Base-by-base conservation (phyloP, 768 basidiomycete species). In the Macrolepiota albuminosa region DNA sequence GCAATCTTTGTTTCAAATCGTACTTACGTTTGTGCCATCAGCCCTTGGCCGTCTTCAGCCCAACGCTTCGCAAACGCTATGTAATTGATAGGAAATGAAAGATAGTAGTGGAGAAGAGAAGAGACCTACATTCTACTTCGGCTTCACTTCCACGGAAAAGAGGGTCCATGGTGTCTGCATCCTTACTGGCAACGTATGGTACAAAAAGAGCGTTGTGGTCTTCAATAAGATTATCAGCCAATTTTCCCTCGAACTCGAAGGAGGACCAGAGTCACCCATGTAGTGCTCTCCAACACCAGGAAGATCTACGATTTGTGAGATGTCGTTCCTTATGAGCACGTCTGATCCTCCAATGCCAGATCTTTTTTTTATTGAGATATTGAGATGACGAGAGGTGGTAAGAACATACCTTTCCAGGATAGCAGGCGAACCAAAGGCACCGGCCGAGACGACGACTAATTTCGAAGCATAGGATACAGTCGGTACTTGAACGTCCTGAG, bases 281-380 rank as follows among this genome's bases (percentile, higher is more conserved):
- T 82, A 84, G 62, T 90, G 82, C 67, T 88, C 86, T 10, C 91
- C 91, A 0, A 95, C 91, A 13, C 86, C 87, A 3, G 88, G 88
- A n/a, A 91, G 79, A 57, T 89, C 84, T 13, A 88, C 77, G 34
- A 83, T 53, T 59, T 77, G 74, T 5, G 71, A 64, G 37, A 93
- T 78, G 6, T 76, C 76, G 56, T 81, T 72, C 33, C 71, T 73
- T 43, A 78, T 66, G 37, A 91, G 72, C 43, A 87, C 63, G 0
- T 71, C 67, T 3, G 68, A 64, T 0, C 80, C 76, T 2, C 91
- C 91, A 58, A 95, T 86, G 3, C 91, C 89, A 0, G 86, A 88
- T 34, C 74, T 74, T 47, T 43, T 11, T 26, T 73, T 50, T 40
- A 14, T 36, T 53, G 66, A 16, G 0, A 64, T 13, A 51, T 43